Evolutionary conservation across 805 yeast genomes (phyloP), one percentile per base, ranked within the genome.

Genomic region (Starmera dryadoides): DNA sequence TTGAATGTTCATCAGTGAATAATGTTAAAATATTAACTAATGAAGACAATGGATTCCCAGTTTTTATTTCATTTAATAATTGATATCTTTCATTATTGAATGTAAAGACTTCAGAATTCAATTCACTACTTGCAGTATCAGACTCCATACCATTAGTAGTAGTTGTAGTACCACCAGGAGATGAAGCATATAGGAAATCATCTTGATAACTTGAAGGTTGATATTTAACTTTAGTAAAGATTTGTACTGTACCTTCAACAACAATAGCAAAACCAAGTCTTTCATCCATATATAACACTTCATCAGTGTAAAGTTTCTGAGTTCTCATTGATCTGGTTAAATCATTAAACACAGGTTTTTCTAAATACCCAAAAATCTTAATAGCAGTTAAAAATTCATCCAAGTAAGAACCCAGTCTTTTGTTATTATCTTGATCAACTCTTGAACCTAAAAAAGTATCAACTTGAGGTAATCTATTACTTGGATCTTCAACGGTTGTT

Each of bases 331-430:
- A 83, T 54, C 85, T 81, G 3, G 98, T 89, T 49, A 91, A 71
- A 52, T 89, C 98, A 55, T 89, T 94, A 59, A 91, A 89, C 1
- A 91, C 96, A 2, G 86, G 83, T 44, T 81, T 73, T 48, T 91
- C 98, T 36, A 91, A 68, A 58, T 91, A 91, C 2, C 98, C 98
- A 64, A 91, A 93, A 6, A 93, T 83, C 60, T 87, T 88, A 46
- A 93, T 86, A 3, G 96, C 98, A 37, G 86, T 75, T 34, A 91
- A 63, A 51, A 91, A 91, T 56, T 89, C 95, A 57, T 91, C 96
- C 38, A 91, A 64, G 53, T 87, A 89, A 35, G 85, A 80, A 1
- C 82, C 63, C 34, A 75, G 61, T 6, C 72, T 64, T 7, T 72
- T 58, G 34, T 75, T 66, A 21, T 47, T 50, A 63, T 43, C 46